These are phyloP conservation scores for Parachaetomium inaequale DNA, from an alignment of 495 filamentous ascomycete species.

Conservation along the genomic window DNA sequence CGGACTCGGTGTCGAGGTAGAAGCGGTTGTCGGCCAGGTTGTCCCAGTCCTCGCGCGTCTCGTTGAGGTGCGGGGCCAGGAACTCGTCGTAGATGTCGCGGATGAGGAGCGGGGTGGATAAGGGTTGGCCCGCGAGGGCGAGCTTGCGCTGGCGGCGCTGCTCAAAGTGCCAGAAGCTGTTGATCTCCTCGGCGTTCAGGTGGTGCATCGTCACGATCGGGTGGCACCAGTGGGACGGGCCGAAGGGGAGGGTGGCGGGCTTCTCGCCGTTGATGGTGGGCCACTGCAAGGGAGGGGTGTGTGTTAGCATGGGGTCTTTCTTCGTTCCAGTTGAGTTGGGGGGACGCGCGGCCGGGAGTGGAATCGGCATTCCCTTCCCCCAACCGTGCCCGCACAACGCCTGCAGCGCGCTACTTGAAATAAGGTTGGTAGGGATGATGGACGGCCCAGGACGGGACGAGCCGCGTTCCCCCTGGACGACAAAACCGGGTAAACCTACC, in stretches of 20 bases:
- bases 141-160: slow-evolving; percentile 29
- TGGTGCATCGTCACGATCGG: slow-evolving; percentile 61
- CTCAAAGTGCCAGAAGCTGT: slow-evolving; percentile 53
- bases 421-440: no score
- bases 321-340: no score
- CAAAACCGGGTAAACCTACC: slow-evolving; percentile 25
- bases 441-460: no score
- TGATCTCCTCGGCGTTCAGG: slow-evolving; percentile 52
- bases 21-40: slow-evolving; percentile 44
- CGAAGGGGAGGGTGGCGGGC: slow-evolving; percentile 49
- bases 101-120: slow-evolving; percentile 33
- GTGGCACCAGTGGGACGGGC: slow-evolving; percentile 55
- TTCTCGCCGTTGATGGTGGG: slow-evolving; percentile 60
- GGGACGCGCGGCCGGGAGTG: no score
- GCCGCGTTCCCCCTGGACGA: background rate
- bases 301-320: background rate
- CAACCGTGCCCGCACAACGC: no score
- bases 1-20: slow-evolving; percentile 33
- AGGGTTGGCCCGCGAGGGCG: background rate
- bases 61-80: slow-evolving; percentile 34
- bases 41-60: slow-evolving; percentile 46
- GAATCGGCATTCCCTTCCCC: background rate
- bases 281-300: slow-evolving; percentile 32
- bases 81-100: slow-evolving; percentile 48
- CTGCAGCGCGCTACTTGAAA: no score